Percentiles rank a stretch among this genome's conserved stretches.
These are phyloP conservation scores for Stenogyne calaminthoides DNA, from an alignment of 305 asterid genomes.

Conservation along the genomic window DNA sequence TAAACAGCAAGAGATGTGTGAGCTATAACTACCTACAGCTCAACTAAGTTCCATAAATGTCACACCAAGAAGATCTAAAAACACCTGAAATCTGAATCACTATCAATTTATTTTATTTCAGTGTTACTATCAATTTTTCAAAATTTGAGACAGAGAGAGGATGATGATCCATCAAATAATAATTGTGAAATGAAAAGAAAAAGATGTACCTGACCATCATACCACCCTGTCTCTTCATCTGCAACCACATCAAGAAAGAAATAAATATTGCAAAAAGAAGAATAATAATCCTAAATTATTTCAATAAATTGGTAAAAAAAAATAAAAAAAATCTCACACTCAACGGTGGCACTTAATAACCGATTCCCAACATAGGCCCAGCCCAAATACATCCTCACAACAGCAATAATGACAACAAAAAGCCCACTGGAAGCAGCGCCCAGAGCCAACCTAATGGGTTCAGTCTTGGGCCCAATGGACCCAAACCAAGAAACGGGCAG, in stretches of 20 bases:
- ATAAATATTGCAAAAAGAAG: background rate
- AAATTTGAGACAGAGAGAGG: background rate
- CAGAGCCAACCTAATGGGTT: slow-evolving; percentile 55
- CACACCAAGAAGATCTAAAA: background rate
- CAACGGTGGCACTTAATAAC: slow-evolving; percentile 86
- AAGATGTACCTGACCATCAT: slow-evolving; percentile 81
- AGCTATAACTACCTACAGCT: background rate
- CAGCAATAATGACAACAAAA: slow-evolving; percentile 69
- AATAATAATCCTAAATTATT: background rate
- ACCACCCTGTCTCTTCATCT: slow-evolving; percentile 99
- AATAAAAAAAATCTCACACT: slow-evolving; percentile 71
- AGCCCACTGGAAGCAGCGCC: slow-evolving; percentile 68
- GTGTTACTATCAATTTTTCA: background rate
- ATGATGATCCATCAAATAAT: slow-evolving; percentile 5
- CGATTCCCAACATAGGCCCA: slow-evolving; percentile 97
- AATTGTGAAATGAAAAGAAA: background rate
- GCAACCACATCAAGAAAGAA: slow-evolving; percentile 13
- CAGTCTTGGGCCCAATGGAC: slow-evolving; percentile 59
- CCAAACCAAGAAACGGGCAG: slow-evolving; percentile 88
- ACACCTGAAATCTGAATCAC: background rate
- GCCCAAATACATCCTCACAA: slow-evolving; percentile 90
- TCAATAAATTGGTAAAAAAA: no score
- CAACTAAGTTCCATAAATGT: slow-evolving; percentile 1
- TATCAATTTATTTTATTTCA: background rate
- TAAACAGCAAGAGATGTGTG: background rate